Percentiles rank a stretch among this genome's conserved stretches.
phyloP scores from a whole-genome alignment of 2,329 filamentous ascomycete genomes.

The Colletotrichum viniferum region DNA sequence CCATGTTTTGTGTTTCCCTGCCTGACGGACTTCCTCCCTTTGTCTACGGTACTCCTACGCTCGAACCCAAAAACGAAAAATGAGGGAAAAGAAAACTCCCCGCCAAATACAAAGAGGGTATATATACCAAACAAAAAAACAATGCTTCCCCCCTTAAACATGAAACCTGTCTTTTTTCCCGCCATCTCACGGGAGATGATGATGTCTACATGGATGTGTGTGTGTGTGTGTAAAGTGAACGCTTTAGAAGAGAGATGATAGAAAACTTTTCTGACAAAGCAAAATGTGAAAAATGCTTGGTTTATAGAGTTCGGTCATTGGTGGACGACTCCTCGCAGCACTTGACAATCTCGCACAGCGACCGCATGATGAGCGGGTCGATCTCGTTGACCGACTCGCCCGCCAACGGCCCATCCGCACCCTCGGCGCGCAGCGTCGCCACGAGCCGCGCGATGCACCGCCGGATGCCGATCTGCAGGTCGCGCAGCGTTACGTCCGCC shows the following conservation, averaged over 20 bases:
- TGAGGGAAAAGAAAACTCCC: background rate
- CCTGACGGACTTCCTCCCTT: background rate
- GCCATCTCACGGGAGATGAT: background rate
- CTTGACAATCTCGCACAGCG: slow-evolving; percentile 47
- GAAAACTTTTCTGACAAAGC: background rate
- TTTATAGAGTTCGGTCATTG: background rate
- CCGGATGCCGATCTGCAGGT: slow-evolving; percentile 54
- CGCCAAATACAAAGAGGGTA: background rate
- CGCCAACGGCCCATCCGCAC: background rate
- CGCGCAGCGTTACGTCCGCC: slow-evolving; percentile 40
- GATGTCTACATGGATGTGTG: background rate
- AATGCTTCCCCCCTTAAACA: background rate
- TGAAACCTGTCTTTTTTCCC: background rate
- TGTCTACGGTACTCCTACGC: background rate
- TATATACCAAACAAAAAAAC: slow-evolving; percentile 11
- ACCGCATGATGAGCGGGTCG: slow-evolving; percentile 42
- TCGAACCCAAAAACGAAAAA: background rate
- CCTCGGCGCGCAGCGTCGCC: slow-evolving; percentile 42
- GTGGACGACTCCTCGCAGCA: slow-evolving; percentile 20
- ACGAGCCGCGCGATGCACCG: slow-evolving; percentile 57
- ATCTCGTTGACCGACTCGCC: slow-evolving; percentile 29
- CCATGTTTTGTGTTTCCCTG: background rate
- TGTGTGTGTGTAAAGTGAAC: background rate
- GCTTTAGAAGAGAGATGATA: background rate
- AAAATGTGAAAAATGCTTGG: background rate